Conservation (phyloP, 805 yeast species). For the Ogataea sp. region DNA sequence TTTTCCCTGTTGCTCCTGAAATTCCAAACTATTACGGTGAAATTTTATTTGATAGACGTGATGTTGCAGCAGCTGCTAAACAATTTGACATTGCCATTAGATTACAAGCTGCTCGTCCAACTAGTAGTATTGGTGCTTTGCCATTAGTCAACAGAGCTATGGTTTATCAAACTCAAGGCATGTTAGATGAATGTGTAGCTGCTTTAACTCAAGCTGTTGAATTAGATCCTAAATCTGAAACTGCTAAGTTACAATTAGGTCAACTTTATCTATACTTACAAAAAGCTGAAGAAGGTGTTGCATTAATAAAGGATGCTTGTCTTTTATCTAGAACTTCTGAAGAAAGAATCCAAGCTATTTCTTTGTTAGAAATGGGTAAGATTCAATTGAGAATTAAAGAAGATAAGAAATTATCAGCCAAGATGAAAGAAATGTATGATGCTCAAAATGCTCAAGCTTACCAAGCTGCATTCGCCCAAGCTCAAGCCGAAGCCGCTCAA, state of each 20-base stretch:
- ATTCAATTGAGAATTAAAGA: constrained; percentile 73
- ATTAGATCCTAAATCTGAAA: constrained; percentile 81
- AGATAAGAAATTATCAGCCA: constrained; percentile 57
- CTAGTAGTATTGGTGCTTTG: constrained; percentile 75
- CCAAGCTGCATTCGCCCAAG: neutral
- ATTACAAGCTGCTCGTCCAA: constrained; percentile 63
- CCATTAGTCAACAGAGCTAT: constrained; percentile 90
- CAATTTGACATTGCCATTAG: constrained; percentile 83
- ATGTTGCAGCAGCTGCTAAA: constrained; percentile 60
- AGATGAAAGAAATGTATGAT: constrained; percentile 54
- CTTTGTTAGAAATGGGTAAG: constrained; percentile 88
- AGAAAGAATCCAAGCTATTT: constrained; percentile 85
- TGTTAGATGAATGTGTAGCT: constrained; percentile 50
- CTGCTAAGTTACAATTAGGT: constrained; percentile 85
- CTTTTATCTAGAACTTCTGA: constrained; percentile 74
- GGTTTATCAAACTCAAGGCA: constrained; percentile 47
- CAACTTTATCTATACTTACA: constrained; percentile 83
- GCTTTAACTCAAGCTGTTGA: constrained; percentile 69
- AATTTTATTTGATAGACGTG: constrained; percentile 75
- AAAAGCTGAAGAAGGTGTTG: constrained; percentile 73
- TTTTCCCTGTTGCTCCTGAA: constrained; percentile 83
- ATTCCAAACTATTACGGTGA: constrained; percentile 96
- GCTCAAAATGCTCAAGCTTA: constrained; percentile 17
- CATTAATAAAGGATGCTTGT: constrained; percentile 75
- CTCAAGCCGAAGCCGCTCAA: no score